Evolutionary conservation across 805 yeast genomes (phyloP).

Genomic region (Pichia scutulata): DNA sequence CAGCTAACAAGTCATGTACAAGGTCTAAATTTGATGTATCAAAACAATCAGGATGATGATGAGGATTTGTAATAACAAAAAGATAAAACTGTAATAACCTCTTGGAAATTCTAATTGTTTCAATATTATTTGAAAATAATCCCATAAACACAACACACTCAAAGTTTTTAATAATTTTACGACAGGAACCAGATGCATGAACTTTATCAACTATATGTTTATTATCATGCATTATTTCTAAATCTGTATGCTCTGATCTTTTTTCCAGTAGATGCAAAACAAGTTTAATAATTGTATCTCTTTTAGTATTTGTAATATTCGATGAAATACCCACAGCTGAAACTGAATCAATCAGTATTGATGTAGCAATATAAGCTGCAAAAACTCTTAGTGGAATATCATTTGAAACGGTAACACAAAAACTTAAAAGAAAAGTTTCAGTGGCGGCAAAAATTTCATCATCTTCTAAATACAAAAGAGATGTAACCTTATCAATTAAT

Average conservation of each 20-base stretch:
- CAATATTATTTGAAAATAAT: conserved; percentile 43
- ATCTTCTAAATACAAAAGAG: conserved; percentile 32
- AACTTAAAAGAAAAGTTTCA: conserved; percentile 29
- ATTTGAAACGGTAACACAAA: conserved; percentile 27
- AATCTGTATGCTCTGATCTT: conserved; percentile 22
- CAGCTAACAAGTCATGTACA: conserved; percentile 40
- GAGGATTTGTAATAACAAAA: conserved; percentile 14
- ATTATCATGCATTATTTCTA: conserved; percentile 2
- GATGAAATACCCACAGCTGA: conserved; percentile 25
- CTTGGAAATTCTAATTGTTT: conserved; percentile 41
- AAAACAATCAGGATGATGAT: conserved; percentile 21
- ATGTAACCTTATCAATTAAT: conserved; percentile 28
- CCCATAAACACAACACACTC: conserved; percentile 47
- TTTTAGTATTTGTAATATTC: conserved; percentile 14
- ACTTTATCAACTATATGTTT: conserved; percentile 4
- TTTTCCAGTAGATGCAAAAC: conserved; percentile 33
- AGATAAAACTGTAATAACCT: conserved; percentile 29
- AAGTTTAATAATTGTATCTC: conserved; percentile 32
- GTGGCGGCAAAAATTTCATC: conserved; percentile 29
- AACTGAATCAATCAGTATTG: conserved; percentile 31
- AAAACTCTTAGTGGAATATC: conserved; percentile 24
- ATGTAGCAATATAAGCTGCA: conserved; percentile 33
- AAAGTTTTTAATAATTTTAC: conserved; percentile 30
- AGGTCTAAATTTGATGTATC: conserved; percentile 29
- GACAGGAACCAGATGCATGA: conserved; percentile 25